A percentile compares a stretch with the other conserved stretches of the same genome.
phyloP scores from a whole-genome alignment of 768 basidiomycete species.

The Auricularia cornea region DNA sequence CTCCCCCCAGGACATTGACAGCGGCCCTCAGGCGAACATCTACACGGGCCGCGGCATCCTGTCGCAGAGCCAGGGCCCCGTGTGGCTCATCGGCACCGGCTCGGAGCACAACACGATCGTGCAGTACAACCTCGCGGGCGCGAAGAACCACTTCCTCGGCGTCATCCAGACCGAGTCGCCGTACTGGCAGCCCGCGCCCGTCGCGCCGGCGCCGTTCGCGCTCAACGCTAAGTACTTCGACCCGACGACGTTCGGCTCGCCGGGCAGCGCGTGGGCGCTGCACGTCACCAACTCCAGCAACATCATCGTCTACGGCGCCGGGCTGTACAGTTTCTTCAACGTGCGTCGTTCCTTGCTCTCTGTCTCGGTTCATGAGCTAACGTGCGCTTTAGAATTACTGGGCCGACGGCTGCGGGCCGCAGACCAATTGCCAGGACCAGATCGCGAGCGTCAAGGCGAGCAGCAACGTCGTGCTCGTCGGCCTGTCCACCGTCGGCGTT shows the following conservation, averaged over 20 bases:
- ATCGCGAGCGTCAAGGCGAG: conserved; percentile 47
- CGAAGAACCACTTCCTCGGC: conserved; percentile 61
- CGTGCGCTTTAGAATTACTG: conserved; percentile 38
- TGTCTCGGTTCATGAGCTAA: background rate
- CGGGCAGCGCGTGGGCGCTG: conserved; percentile 48
- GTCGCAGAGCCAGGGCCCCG: conserved; percentile 66
- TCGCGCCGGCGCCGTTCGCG: conserved; percentile 30
- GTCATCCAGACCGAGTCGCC: conserved; percentile 40
- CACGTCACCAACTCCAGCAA: conserved; percentile 41
- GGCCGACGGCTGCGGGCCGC: conserved; percentile 35
- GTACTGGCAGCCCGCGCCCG: conserved; percentile 49
- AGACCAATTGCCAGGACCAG: conserved; percentile 46
- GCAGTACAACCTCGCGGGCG: conserved; percentile 57
- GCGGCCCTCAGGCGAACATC: too few relatives aligned
- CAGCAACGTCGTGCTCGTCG: conserved; percentile 39
- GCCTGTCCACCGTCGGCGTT: conserved; percentile 50
- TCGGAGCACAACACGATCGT: conserved; percentile 63
- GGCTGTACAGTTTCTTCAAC: conserved; percentile 62
- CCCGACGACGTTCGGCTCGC: conserved; percentile 30
- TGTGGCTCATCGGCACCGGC: too few relatives aligned
- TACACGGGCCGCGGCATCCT: conserved; percentile 59
- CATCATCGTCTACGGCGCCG: conserved; percentile 60
- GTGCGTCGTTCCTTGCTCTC: conserved; percentile 25
- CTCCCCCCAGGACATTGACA: conserved; percentile 53
- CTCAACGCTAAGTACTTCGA: conserved; percentile 28